Percentiles rank a stretch among this genome's conserved stretches.
phyloP scores from a whole-genome alignment of 2,329 filamentous ascomycete genomes.

The Diaporthe vexans region DNA sequence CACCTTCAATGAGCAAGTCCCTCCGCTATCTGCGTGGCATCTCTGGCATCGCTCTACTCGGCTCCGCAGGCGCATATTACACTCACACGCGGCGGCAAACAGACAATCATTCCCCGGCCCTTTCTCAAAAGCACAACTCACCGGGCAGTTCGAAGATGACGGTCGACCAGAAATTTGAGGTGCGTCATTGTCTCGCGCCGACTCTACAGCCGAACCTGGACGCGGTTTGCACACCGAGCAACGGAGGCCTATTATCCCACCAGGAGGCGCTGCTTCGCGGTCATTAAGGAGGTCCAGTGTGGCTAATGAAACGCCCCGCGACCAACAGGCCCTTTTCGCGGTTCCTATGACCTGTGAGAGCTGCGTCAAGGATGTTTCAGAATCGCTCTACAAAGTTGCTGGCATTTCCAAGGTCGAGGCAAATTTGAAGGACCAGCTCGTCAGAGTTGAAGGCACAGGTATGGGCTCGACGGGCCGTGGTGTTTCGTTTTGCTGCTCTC shows the following conservation, averaged over 20 bases:
- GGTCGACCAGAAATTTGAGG: conserved; percentile 62
- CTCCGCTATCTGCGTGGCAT: conserved; percentile 43
- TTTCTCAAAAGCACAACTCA: conserved; percentile 37
- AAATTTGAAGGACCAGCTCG: conserved; percentile 84
- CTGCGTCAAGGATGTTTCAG: conserved; percentile 89
- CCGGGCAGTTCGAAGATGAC: conserved; percentile 55
- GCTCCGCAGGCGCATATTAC: conserved; percentile 45
- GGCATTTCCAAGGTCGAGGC: conserved; percentile 88
- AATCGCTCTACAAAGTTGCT: conserved; percentile 80
- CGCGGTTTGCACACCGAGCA: not conserved
- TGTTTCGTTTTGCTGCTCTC: conserved; percentile 21
- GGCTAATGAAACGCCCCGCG: conserved; percentile 38
- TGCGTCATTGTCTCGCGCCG: conserved; percentile 45
- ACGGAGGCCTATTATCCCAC: conserved; percentile 19
- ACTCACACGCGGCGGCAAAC: conserved; percentile 36
- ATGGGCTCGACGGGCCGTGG: conserved; percentile 45
- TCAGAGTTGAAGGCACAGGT: conserved; percentile 88
- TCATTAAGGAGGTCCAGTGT: conserved; percentile 32
- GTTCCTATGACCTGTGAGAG: conserved; percentile 93
- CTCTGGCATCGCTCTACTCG: conserved; percentile 44
- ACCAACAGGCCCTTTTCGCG: conserved; percentile 86
- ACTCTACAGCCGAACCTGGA: not conserved
- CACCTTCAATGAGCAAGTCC: conserved; percentile 35
- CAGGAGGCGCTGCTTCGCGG: conserved; percentile 10
- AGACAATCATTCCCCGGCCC: not conserved